Percentiles rank a stretch among this genome's conserved stretches.
phyloP scores from a whole-genome alignment of 2,329 filamentous ascomycete genomes.

The Alternaria sp. region DNA sequence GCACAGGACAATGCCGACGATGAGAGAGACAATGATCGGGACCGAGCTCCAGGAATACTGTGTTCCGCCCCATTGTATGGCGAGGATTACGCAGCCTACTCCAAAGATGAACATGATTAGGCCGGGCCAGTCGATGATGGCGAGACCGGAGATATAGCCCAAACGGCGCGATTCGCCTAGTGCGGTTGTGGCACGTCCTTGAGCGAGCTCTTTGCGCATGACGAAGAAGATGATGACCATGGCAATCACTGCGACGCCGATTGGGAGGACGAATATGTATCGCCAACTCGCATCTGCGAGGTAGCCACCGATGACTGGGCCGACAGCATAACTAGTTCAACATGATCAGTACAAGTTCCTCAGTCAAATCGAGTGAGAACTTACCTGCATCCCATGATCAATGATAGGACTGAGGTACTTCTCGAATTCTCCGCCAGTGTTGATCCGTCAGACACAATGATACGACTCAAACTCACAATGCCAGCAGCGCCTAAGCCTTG shows the following conservation, averaged over 20 bases:
- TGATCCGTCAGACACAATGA: conserved; percentile 72
- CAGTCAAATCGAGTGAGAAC: background rate
- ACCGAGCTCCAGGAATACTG: conserved; percentile 65
- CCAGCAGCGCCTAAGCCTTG: conserved; percentile 71
- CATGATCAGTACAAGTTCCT: conserved; percentile 30
- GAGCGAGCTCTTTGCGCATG: conserved; percentile 66
- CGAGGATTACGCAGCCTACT: conserved; percentile 49
- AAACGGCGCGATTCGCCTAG: conserved; percentile 41
- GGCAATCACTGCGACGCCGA: conserved; percentile 52
- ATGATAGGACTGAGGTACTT: conserved; percentile 71
- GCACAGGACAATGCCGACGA: conserved; percentile 59
- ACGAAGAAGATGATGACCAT: conserved; percentile 65
- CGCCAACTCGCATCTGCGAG: conserved; percentile 66
- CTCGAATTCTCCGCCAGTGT: conserved; percentile 74
- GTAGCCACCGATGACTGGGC: conserved; percentile 69
- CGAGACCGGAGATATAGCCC: conserved; percentile 41
- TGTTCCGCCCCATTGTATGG: conserved; percentile 64
- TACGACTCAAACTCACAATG: conserved; percentile 66
- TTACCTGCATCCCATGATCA: conserved; percentile 64
- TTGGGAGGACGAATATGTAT: conserved; percentile 69
- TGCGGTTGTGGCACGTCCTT: conserved; percentile 55
- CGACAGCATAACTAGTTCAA: conserved; percentile 65
- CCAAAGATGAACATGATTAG: conserved; percentile 46
- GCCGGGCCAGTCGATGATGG: conserved; percentile 58
- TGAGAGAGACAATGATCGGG: conserved; percentile 63